These are phyloP conservation scores for Xerocomus spinulosus DNA, from an alignment of 768 basidiomycete genomes.

Conservation along the genomic window DNA sequence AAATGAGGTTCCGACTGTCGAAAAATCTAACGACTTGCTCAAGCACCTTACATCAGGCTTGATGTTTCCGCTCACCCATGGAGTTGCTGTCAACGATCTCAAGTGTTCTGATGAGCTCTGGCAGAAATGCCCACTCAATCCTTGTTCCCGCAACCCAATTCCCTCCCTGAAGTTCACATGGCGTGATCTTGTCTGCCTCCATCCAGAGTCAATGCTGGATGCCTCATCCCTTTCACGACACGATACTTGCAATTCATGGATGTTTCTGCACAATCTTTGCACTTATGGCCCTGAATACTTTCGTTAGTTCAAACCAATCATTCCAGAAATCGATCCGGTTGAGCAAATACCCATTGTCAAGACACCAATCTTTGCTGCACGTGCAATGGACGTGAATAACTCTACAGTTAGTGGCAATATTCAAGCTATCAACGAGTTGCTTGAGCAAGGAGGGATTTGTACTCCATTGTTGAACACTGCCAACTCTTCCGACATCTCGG, in stretches of 20 bases:
- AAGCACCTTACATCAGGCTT: not conserved
- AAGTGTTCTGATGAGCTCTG: not conserved
- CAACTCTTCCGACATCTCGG: not conserved
- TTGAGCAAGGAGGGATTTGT: constrained; percentile 6
- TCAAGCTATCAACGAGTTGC: constrained; percentile 11
- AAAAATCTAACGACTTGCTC: not conserved
- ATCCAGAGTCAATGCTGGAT: not conserved
- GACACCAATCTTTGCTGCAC: constrained; percentile 20
- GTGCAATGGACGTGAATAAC: constrained; percentile 24
- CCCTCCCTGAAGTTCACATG: not conserved
- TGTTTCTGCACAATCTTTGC: constrained; percentile 1
- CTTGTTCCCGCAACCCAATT: not conserved
- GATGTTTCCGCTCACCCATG: not conserved
- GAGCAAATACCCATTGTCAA: constrained; percentile 27
- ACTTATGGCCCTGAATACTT: constrained; percentile 22
- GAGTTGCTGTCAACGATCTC: not conserved
- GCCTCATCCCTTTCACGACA: no score
- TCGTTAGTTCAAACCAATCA: constrained; percentile 7
- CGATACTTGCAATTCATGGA: not conserved
- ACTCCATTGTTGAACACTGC: no score
- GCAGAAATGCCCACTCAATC: not conserved
- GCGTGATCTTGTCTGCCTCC: not conserved
- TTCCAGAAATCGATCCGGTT: constrained; percentile 22
- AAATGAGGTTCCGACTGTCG: not conserved
- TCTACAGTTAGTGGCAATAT: constrained; percentile 19